Evolutionary conservation across 225 moss, liverwort and hornwort species (phyloP).

Genomic region (Bryum argenteum): DNA sequence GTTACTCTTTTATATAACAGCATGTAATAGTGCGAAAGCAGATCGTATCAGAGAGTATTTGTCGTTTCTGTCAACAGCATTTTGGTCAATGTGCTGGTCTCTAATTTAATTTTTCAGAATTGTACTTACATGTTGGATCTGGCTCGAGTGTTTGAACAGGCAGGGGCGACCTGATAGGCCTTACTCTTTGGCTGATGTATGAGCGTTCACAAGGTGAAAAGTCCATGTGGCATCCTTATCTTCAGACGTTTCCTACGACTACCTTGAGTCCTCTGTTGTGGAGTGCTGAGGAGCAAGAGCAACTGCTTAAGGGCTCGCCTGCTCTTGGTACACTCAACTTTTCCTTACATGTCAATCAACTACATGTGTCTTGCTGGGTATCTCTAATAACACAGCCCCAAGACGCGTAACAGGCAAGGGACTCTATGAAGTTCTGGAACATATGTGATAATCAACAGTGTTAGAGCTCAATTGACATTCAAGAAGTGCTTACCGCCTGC

Average conservation of each 20-base stretch:
- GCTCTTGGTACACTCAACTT: slow-evolving; percentile 56
- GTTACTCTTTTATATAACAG: neutral
- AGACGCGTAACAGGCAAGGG: neutral
- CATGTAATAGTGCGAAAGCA: neutral
- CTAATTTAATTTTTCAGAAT: slow-evolving; percentile 5
- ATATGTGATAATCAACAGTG: neutral
- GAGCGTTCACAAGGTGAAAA: slow-evolving; percentile 75
- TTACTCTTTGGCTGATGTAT: slow-evolving; percentile 96
- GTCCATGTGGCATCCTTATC: slow-evolving; percentile 77
- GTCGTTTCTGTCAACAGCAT: neutral
- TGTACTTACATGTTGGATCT: slow-evolving; percentile 1
- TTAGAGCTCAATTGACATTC: neutral
- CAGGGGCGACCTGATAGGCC: slow-evolving; percentile 91
- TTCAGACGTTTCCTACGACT: slow-evolving; percentile 70
- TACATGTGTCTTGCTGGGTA: neutral
- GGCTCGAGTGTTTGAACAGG: slow-evolving; percentile 46
- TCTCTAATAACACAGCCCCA: neutral
- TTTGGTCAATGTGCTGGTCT: slow-evolving; percentile 1
- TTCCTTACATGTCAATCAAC: slow-evolving; percentile 3
- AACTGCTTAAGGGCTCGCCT: slow-evolving; percentile 79
- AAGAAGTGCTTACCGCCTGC: neutral
- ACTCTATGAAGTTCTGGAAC: neutral
- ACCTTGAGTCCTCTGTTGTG: slow-evolving; percentile 89
- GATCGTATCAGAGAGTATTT: neutral
- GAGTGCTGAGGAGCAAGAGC: slow-evolving; percentile 64